Evolutionary conservation across 2,329 filamentous ascomycete genomes (phyloP), one percentile per base, ranked within the genome.

Genomic region (Fusarium coicis): DNA sequence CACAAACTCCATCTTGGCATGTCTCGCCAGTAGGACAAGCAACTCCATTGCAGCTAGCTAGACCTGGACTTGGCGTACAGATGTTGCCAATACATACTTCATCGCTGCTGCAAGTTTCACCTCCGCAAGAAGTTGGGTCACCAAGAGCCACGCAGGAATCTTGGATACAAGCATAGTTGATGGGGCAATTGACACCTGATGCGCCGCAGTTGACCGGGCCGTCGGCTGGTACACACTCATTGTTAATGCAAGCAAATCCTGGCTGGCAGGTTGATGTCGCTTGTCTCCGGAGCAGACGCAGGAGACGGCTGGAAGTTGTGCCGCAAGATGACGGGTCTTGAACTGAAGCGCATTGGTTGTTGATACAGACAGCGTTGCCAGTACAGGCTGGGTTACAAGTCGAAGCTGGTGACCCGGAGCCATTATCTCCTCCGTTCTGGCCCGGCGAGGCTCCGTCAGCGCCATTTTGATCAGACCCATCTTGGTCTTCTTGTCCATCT

Each of bases 1-100:
- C 14, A 21, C 69, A 72, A 18, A 19, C n/a, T n/a, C 69, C 69
- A n/a, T 68, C 16, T 11, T 68, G 69, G 1, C 69, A 73, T 4
- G 59, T 63, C 21, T 69, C 69, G 7, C 69, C 69, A 4, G 42
- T 19, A 10, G n/a, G 19, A 7, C 70, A 72, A 34, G 49, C 37
- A 7, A 61, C 56, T 6, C 34, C 30, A 14, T 34, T 64, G 23
- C 70, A 72, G 5, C 46, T 49, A 6, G 58, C 55, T 14, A 72
- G 16, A 11, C 28, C 49, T 15, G 10, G 21, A 19, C 57, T 61
- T 21, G 53, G 34, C 11, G 66, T 72, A 37, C 74, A 76, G 7
- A 62, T 39, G 26, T 69, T 64, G 15, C 70, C 57, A 14, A 76
- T 34, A 14, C 74, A 76, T 11, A 72, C 36, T n/a, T 75, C 53